Evolutionary conservation across 148 eudicot species (phyloP), one percentile per base, ranked within the genome.

Genomic region (Rhododendron griersonianum): DNA sequence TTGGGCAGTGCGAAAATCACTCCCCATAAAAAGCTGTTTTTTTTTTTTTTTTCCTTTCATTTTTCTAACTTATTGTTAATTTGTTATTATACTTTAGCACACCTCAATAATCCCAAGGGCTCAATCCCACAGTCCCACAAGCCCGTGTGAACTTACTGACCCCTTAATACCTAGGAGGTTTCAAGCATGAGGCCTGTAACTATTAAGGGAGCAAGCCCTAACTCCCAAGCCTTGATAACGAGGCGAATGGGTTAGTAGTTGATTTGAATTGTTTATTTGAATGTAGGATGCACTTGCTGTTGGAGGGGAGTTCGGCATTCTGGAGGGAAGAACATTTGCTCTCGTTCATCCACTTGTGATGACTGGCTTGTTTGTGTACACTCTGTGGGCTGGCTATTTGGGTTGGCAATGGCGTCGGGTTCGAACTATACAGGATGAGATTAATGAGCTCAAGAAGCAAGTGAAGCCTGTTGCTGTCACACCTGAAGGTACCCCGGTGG

Each of bases 321-420:
- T 96, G 86, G 99, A 97, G 85, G 99, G 99, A 47, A 95, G 99
- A 80, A 61, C 96, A 74, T 75, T 86, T 76, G 94, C 99, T 9
- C 86, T 97, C 41, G 51, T 97, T 81, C 99, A 97, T 84, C 99
- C 99, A 14, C 41, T 90, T 11, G 98, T 87, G 63, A 97, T 97
- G 99, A 91, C 93, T 33, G 92, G 95, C 44, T 75, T 97, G 33
- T 97, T 97, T 75, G 45, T 87, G 10, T 95, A 89, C 88, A 95
- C 99, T 14, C 81, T 97, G 81, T 96, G 94, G 92, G 92, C 98
- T 65, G 99, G 99, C n/a, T 96, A 94, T 89, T 81, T 96, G 73
- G 99, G 99, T 0, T 96, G 99, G 99, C 99, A 96, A 89, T 96
- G 99, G 99, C 81, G 99, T 48, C 83, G 99, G 14, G 92, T 97